Evolutionary conservation across 139 green algal genomes (phyloP).

Genomic region (Chlamydomonas sphaeroides): DNA sequence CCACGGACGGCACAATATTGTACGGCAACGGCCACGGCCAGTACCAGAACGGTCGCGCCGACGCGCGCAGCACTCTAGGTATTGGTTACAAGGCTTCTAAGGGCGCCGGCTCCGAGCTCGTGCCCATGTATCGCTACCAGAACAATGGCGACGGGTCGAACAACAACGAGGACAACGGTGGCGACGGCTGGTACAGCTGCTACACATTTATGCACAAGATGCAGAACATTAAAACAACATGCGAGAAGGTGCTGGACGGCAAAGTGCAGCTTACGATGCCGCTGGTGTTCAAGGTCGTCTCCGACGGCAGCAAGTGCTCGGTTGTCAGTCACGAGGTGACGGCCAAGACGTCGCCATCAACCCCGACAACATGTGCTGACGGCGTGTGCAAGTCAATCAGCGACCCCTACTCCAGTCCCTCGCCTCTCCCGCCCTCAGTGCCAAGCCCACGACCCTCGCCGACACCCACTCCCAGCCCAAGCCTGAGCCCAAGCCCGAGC

Average conservation of each 20-base stretch:
- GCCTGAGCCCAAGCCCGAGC: neutral
- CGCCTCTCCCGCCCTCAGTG: no score
- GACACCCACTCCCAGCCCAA: neutral
- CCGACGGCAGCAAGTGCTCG: conserved; percentile 13
- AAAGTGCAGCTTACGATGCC: neutral
- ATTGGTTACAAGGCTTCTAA: neutral
- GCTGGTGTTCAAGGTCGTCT: conserved; percentile 29
- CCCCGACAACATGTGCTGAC: neutral
- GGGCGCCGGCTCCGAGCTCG: neutral
- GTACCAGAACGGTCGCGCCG: conserved; percentile 35
- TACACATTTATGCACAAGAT: conserved; percentile 42
- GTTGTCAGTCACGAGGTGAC: neutral
- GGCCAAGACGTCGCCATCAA: neutral
- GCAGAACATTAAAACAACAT: neutral
- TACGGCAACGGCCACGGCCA: conserved; percentile 20
- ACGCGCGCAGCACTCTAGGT: neutral
- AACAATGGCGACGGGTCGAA: conserved; percentile 45
- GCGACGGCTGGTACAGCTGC: conserved; percentile 40
- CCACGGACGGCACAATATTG: conserved; percentile 8
- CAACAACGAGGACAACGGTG: conserved; percentile 37
- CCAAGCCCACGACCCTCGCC: no score
- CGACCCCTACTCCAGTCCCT: no score
- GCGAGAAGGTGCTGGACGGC: neutral
- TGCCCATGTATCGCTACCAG: conserved; percentile 41
- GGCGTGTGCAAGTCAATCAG: neutral